Evolutionary conservation across 805 yeast genomes (phyloP).

Genomic region (Kodamaea neixiangensis): DNA sequence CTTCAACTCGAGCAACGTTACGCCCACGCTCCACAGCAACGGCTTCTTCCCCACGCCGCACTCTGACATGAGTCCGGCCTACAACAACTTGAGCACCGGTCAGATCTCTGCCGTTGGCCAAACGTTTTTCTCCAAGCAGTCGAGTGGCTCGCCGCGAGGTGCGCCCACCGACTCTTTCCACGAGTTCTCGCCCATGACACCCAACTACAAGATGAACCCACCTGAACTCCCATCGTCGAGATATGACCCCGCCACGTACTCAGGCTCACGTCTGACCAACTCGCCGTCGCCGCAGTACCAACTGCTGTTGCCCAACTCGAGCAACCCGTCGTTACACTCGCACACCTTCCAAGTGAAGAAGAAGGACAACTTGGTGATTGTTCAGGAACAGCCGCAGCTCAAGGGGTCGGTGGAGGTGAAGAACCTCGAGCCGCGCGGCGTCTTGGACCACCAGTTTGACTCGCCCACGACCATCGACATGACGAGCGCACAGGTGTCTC

Average conservation of each 20-base stretch:
- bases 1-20: conserved; percentile 7
- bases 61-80: conserved; percentile 11
- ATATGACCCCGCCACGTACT: conserved; percentile 4
- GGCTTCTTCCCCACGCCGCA: conserved; percentile 11
- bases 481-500: conserved; percentile 11
- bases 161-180: conserved; percentile 1
- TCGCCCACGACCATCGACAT: conserved; percentile 18
- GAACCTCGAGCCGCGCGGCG: background rate
- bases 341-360: background rate
- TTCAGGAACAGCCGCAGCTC: conserved; percentile 6
- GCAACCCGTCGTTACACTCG: conserved; percentile 2
- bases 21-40: conserved; percentile 6
- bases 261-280: conserved; percentile 4
- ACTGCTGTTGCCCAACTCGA: conserved; percentile 1
- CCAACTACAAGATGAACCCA: conserved; percentile 9
- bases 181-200: conserved; percentile 9
- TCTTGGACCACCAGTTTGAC: conserved; percentile 4
- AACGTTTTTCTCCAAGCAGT: conserved; percentile 2
- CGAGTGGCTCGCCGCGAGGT: background rate
- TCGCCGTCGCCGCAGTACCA: conserved; percentile 8
- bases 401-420: background rate
- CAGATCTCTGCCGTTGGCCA: conserved; percentile 2
- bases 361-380: conserved; percentile 5
- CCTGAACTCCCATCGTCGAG: background rate
- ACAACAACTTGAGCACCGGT: background rate